phyloP scores from a whole-genome alignment of 257 asterid genomes.

The Rauvolfia tetraphylla region DNA sequence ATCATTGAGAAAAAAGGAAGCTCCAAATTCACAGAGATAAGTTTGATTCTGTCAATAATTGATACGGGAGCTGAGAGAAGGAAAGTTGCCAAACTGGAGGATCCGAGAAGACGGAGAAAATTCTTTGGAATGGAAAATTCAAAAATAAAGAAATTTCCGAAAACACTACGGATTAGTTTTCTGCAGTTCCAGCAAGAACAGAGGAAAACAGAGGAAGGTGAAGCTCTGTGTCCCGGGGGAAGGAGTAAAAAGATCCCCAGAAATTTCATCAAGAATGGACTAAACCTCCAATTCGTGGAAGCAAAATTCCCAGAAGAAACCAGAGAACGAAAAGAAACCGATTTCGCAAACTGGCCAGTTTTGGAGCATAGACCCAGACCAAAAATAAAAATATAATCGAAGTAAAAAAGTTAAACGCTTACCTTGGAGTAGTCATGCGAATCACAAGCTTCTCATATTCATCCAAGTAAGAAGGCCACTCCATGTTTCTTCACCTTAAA shows the following conservation, averaged over 20 bases:
- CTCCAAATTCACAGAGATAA: neutral
- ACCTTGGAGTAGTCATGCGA: conserved; percentile 95
- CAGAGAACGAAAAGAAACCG: neutral
- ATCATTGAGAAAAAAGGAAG: neutral
- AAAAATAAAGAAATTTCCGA: neutral
- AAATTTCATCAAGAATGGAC: neutral
- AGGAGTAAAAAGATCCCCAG: neutral
- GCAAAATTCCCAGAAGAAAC: neutral
- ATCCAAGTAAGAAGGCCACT: conserved; percentile 73
- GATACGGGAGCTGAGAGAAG: neutral
- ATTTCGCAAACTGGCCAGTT: neutral
- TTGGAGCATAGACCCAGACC: neutral
- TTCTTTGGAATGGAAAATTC: neutral
- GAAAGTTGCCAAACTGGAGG: neutral
- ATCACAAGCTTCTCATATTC: conserved; percentile 87
- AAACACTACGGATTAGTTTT: neutral
- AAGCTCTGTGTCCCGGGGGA: neutral
- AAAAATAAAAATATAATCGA: neutral
- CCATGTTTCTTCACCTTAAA: conserved; percentile 33
- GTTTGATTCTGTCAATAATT: neutral
- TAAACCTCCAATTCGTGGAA: neutral
- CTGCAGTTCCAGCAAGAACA: neutral
- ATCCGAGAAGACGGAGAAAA: neutral
- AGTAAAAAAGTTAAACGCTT: neutral
- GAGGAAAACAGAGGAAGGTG: neutral